Evolutionary conservation across 2,329 filamentous ascomycete species (phyloP).

Genomic region (Fusarium fujikuroi): DNA sequence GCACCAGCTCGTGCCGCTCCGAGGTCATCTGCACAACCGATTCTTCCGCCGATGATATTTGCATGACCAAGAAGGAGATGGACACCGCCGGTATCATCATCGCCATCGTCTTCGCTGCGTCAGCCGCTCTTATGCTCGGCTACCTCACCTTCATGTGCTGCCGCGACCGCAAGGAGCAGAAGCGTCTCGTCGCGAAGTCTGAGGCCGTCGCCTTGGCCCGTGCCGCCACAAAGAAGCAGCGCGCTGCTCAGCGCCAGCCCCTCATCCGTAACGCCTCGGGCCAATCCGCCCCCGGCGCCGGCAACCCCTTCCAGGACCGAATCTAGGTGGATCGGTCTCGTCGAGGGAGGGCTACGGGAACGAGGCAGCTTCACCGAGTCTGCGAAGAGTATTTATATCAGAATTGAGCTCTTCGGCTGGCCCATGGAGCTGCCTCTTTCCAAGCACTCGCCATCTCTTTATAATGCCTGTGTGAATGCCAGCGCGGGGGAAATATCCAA

Average conservation of each 20-base stretch:
- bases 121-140: slow-evolving; percentile 51
- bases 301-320: slow-evolving; percentile 54
- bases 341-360: slow-evolving; percentile 25
- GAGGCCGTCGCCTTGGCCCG: slow-evolving; percentile 63
- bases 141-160: slow-evolving; percentile 63
- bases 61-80: slow-evolving; percentile 55
- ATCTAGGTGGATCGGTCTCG: slow-evolving; percentile 42
- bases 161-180: slow-evolving; percentile 59
- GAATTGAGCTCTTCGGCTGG: neutral
- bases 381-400: slow-evolving; percentile 26
- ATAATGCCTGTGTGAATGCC: slow-evolving; percentile 19
- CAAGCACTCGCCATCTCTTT: slow-evolving; percentile 8
- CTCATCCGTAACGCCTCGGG: slow-evolving; percentile 50
- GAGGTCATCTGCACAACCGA: slow-evolving; percentile 59
- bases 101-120: slow-evolving; percentile 58
- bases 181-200: slow-evolving; percentile 55
- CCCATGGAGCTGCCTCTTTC: neutral
- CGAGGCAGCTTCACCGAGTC: slow-evolving; percentile 32
- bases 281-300: slow-evolving; percentile 31
- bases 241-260: slow-evolving; percentile 50
- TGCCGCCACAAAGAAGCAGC: slow-evolving; percentile 58
- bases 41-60: slow-evolving; percentile 51
- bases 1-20: slow-evolving; percentile 54
- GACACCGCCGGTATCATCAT: slow-evolving; percentile 60
- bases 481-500: slow-evolving; percentile 13